Conservation (phyloP, 805 yeast species). For the Starmerella bacillaris region DNA sequence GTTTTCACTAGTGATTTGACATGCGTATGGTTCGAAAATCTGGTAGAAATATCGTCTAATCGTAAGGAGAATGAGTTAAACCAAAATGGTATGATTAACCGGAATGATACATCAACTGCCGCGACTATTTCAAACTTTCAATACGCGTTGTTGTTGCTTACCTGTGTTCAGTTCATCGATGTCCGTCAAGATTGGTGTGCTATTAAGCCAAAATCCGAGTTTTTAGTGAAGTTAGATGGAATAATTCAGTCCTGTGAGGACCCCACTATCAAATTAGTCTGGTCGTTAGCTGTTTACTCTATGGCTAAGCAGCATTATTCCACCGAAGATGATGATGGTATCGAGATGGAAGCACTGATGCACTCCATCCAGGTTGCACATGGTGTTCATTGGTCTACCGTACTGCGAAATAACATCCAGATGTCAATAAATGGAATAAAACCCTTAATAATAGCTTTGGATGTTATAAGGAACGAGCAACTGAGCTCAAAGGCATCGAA, state of each 20-base stretch:
- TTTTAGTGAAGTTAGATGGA: constrained; percentile 14
- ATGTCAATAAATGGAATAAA: constrained; percentile 3
- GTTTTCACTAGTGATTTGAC: constrained; percentile 14
- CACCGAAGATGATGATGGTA: constrained; percentile 5
- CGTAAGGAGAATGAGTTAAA: too few species aligned
- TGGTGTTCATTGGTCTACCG: constrained; percentile 14
- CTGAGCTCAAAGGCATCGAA: constrained; percentile 1
- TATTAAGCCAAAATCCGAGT: constrained; percentile 7
- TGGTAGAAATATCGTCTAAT: neutral
- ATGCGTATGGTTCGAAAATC: constrained; percentile 10
- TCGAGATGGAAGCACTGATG: constrained; percentile 9
- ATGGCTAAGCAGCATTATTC: constrained; percentile 14
- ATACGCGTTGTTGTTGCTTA: constrained; percentile 5
- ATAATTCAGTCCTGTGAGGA: constrained; percentile 3
- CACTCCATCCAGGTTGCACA: constrained; percentile 6
- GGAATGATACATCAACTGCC: too few species aligned
- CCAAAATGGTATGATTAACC: too few species aligned
- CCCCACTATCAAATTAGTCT: constrained; percentile 15
- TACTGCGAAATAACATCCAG: constrained; percentile 8
- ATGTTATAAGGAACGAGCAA: constrained; percentile 2
- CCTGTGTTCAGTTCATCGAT: constrained; percentile 18
- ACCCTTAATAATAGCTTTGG: constrained; percentile 9
- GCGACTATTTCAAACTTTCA: too few species aligned
- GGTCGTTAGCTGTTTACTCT: constrained; percentile 19
- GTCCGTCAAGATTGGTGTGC: constrained; percentile 17